phyloP scores from a whole-genome alignment of 108 stramenopile genomes.

The Chaetoceros tenuissimus region DNA sequence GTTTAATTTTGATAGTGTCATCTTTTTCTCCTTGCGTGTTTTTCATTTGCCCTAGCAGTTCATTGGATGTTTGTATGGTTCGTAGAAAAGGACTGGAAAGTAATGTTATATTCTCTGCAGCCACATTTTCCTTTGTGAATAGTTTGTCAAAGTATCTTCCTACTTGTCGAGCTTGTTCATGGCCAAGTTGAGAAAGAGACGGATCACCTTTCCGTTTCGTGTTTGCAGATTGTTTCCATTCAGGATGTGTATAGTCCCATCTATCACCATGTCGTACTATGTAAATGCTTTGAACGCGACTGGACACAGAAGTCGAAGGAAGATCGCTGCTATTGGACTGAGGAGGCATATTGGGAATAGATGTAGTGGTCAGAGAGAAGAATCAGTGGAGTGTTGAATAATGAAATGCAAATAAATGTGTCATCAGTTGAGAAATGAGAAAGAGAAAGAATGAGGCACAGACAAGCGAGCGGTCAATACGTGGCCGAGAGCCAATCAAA shows the following conservation, averaged over 20 bases:
- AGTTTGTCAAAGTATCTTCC: constrained; percentile 35
- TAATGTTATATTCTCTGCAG: constrained; percentile 33
- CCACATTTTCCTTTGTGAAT: constrained; percentile 15
- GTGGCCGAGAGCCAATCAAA: no score
- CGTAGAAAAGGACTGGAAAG: constrained; percentile 51
- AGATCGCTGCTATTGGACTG: no score
- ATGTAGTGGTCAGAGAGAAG: no score
- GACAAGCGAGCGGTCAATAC: no score
- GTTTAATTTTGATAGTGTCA: constrained; percentile 19
- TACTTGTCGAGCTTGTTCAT: constrained; percentile 66
- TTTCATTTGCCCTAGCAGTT: constrained; percentile 20
- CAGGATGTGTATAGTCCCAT: constrained; percentile 63
- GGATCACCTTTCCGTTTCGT: constrained; percentile 46
- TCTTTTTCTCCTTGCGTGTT: background rate
- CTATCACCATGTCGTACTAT: constrained; percentile 82
- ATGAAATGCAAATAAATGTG: no score
- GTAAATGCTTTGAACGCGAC: no score
- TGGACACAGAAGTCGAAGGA: no score
- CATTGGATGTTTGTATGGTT: constrained; percentile 39
- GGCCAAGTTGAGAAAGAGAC: constrained; percentile 54
- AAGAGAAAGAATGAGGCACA: no score
- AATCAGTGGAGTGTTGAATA: no score
- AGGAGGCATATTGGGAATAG: no score
- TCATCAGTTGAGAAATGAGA: no score
- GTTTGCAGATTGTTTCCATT: constrained; percentile 18